Percentiles rank a stretch among this genome's conserved stretches.
Evolutionary conservation across 2,329 filamentous ascomycete genomes (phyloP).

Genomic region (Aureobasidium sp.): DNA sequence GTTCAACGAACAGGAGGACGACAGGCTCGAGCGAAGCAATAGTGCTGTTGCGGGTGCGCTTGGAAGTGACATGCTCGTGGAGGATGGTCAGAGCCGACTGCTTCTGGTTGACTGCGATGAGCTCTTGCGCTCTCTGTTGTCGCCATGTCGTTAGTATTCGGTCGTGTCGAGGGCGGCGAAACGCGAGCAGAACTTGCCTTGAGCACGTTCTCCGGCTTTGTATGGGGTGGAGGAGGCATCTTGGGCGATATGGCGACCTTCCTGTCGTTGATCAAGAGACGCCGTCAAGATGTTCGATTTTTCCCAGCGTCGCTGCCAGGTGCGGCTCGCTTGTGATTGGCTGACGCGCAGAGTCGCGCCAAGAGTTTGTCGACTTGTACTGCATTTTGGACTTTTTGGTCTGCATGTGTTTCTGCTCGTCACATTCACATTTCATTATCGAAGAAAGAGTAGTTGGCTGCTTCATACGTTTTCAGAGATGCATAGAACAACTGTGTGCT

Average conservation of each 20-base stretch:
- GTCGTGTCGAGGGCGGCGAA: background rate
- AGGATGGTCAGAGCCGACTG: conserved; percentile 87
- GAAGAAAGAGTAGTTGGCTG: background rate
- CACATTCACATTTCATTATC: background rate
- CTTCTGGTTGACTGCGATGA: conserved; percentile 93
- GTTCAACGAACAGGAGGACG: conserved; percentile 94
- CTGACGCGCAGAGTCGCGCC: background rate
- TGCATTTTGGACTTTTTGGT: background rate
- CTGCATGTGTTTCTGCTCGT: background rate
- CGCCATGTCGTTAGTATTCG: conserved; percentile 15
- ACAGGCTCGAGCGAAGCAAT: conserved; percentile 95
- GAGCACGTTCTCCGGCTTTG: conserved; percentile 98
- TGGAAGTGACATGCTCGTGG: conserved; percentile 98
- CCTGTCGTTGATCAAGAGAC: conserved; percentile 7
- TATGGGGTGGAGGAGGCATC: conserved; percentile 93
- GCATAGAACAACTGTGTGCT: background rate
- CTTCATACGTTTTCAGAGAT: background rate
- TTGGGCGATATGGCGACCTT: conserved; percentile 28
- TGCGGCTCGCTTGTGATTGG: conserved; percentile 9
- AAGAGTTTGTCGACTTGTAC: background rate
- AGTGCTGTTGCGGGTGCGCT: conserved; percentile 93
- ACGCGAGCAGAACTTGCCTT: conserved; percentile 46
- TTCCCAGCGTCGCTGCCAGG: conserved; percentile 3
- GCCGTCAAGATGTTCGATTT: conserved; percentile 5
- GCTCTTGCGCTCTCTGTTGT: conserved; percentile 76